Evolutionary conservation across 768 basidiomycete species (phyloP), one percentile per base, ranked within the genome.

Genomic region (Lactarius quietus): DNA sequence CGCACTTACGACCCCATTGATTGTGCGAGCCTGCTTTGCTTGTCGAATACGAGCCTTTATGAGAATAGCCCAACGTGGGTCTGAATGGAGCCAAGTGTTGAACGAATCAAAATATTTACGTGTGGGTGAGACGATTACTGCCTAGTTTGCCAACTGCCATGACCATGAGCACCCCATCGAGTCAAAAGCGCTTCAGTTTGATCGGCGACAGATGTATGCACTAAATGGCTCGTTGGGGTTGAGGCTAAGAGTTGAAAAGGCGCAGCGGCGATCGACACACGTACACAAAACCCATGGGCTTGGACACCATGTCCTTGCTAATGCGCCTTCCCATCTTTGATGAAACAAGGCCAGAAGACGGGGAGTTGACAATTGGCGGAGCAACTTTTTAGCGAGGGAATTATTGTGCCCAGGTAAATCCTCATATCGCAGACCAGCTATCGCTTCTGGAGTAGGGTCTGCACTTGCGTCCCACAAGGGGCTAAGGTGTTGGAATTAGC

Each of bases 101-200:
- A 15, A 35, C 68, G 68, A 63, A 35, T 51, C 18, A n/a, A 31
- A 56, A 51, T 39, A 9, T 2, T 31, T 51, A 51, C 59, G 29
- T 63, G 72, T 68, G 69, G 59, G 48, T 63, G 38, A 55, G 59
- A 53, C 23, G 62, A 86, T 77, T 72, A 93, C 93, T 89, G 79
- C 89, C 92, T 58, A 95, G 78, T 76, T 95, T 95, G 65, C 92
- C 92, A 75, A 92, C n/a, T n/a, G n/a, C n/a, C n/a, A n/a, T n/a
- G 77, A 43, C 92, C 88, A 76, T 95, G 93, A 53, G 90, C 89
- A 41, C 90, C 89, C 93, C 94, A 95, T 62, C 92, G 84, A 69
- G 84, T 87, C 57, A 95, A 86, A 65, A 95, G 81, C 29, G 90
- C 93, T 75, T 92, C 90, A 38, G 91, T 85, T 73, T 95, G 91